phyloP scores from a whole-genome alignment of 495 filamentous ascomycete genomes.

The Talaromyces proteolyticus region DNA sequence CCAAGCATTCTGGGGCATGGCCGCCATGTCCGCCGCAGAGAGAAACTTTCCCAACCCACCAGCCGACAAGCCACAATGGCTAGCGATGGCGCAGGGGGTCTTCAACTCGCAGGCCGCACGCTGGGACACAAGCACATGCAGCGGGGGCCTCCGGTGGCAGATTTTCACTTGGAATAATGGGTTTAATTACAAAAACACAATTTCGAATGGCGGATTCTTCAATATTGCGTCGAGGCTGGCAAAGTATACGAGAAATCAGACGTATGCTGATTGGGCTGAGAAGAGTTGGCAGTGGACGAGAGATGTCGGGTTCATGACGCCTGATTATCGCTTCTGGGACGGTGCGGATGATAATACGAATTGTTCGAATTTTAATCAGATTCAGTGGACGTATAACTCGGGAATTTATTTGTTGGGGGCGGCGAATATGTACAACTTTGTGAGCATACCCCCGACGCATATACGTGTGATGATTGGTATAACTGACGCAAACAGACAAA shows the following conservation, averaged over 20 bases:
- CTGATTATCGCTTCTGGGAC: slow-evolving; percentile 57
- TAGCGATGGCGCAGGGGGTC: slow-evolving; percentile 73
- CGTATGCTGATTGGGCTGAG: slow-evolving; percentile 73
- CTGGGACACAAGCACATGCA: slow-evolving; percentile 65
- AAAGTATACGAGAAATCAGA: slow-evolving; percentile 68
- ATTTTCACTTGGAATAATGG: slow-evolving; percentile 76
- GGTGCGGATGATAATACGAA: slow-evolving; percentile 50
- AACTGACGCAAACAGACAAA: slow-evolving; percentile 41
- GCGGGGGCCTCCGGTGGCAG: slow-evolving; percentile 77
- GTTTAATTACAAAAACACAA: slow-evolving; percentile 77
- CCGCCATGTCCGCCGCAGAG: slow-evolving; percentile 78
- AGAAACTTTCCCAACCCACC: slow-evolving; percentile 59
- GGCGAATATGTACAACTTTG: slow-evolving; percentile 69
- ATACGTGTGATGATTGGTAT: neutral
- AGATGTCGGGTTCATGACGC: slow-evolving; percentile 55
- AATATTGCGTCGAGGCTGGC: slow-evolving; percentile 73
- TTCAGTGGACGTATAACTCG: slow-evolving; percentile 62
- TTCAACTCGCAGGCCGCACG: slow-evolving; percentile 68
- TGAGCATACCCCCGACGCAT: slow-evolving; percentile 26
- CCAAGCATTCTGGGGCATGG: slow-evolving; percentile 81
- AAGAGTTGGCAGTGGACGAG: slow-evolving; percentile 68
- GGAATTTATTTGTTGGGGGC: slow-evolving; percentile 60
- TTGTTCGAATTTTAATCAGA: slow-evolving; percentile 46
- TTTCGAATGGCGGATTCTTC: slow-evolving; percentile 77
- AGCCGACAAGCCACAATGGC: slow-evolving; percentile 58